Evolutionary conservation across 1,139 yeast genomes (phyloP), one percentile per base, ranked within the genome.

Genomic region (Yamadazyma taylorii): DNA sequence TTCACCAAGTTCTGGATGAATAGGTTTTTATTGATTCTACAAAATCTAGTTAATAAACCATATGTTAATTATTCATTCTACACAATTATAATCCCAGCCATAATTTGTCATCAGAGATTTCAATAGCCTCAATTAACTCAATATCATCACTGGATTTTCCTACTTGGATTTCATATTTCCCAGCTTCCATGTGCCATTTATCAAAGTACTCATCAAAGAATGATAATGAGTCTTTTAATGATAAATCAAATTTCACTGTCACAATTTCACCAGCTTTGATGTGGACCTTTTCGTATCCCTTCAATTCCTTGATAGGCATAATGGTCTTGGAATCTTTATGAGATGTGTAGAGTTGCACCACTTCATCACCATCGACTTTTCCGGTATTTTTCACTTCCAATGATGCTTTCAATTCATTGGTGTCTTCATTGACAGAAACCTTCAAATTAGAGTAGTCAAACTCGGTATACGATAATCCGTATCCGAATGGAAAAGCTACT

Each of bases 401-500:
- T 8, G 64, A 28, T 9, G 44, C 52, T 7, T 37, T 16, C 25
- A 56, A 36, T 5, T 33, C 33, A 17, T 53, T 46, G 3, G 33
- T 30, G 5, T 30, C 30, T 33, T 49, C 53, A 34, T 47, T 46
- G 13, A 41, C 36, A 3, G 19, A 14, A 13, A 60, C 52, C 13
- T 36, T 36, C 21, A 54, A 39, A 23, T 47, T 36, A 7, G 47
- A 37, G 29, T 52, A 43, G 13, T 52, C 59, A 48, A 77, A 80
- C 1, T 60, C 45, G 6, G 84, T 70, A 56, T 79, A 80, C 2
- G 84, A 77, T 37, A 80, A 64, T n/a, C 85, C 85, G 50, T 57
- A 66, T n/a, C 85, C 85, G 56, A 80, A 80, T 32, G 84, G 79
- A 63, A 72, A 79, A 27, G 73, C 65, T 13, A 74, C 78, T 17